Conservation (phyloP, 257 asterid genomes). For the Leonotis leonurus region DNA sequence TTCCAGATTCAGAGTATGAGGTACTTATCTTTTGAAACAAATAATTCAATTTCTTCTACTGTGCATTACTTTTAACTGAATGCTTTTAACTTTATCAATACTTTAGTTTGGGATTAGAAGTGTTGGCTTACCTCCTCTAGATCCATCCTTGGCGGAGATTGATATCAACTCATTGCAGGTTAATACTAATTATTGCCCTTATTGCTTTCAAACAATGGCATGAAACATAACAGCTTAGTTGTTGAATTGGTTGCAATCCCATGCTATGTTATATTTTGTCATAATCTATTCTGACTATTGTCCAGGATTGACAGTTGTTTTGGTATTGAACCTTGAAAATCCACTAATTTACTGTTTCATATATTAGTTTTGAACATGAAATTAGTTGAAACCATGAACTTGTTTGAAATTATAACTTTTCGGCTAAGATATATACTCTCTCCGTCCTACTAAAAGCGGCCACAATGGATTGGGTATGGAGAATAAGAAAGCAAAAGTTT, state of each 20-base stretch:
- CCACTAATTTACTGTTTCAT: neutral
- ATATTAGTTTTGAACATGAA: neutral
- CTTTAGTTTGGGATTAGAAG: constrained; percentile 52
- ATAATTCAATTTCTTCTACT: constrained; percentile 5
- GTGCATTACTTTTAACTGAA: neutral
- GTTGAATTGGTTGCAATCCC: constrained; percentile 4
- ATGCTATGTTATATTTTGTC: neutral
- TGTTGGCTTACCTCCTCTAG: constrained; percentile 52
- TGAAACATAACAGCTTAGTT: neutral
- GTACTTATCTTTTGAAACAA: constrained; percentile 21
- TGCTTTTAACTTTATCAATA: constrained; percentile 13
- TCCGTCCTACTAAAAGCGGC: too few species aligned
- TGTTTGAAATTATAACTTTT: too few species aligned
- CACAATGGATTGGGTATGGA: too few species aligned
- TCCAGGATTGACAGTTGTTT: neutral
- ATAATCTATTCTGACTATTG: too few species aligned
- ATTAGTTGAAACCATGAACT: neutral
- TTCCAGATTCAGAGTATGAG: constrained; percentile 57
- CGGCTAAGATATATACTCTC: too few species aligned
- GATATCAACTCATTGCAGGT: constrained; percentile 83
- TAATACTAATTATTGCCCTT: constrained; percentile 20
- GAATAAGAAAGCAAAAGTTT: too few species aligned
- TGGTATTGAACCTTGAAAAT: constrained; percentile 2
- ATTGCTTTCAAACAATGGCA: neutral
- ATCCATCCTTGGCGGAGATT: constrained; percentile 48